Evolutionary conservation across 768 basidiomycete species (phyloP).

Genomic region (Dioszegia crocea): DNA sequence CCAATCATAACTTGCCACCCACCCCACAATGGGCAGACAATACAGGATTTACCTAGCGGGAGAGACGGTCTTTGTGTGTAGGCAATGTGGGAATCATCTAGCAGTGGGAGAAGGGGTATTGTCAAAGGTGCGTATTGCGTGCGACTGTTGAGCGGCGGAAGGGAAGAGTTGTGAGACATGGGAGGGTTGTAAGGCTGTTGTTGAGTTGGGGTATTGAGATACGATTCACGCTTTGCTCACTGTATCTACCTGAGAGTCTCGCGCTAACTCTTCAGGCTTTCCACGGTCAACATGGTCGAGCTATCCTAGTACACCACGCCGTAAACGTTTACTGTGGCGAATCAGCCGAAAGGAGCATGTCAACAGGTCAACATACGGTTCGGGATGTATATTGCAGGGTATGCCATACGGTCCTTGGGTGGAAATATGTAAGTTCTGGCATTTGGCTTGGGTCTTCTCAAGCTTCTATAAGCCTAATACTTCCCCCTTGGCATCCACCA

Average conservation of each 20-base stretch:
- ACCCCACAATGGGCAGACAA: constrained; percentile 33
- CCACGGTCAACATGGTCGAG: constrained; percentile 92
- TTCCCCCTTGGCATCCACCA: too few species aligned
- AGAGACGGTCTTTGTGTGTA: constrained; percentile 43
- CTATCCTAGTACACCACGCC: constrained; percentile 88
- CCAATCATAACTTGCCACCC: background rate
- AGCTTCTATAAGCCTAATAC: too few species aligned
- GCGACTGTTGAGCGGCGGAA: background rate
- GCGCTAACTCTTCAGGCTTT: constrained; percentile 85
- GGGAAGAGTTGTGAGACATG: background rate
- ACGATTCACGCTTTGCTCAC: too few species aligned
- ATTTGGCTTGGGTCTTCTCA: too few species aligned
- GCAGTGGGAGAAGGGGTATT: constrained; percentile 42
- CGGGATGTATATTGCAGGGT: constrained; percentile 92
- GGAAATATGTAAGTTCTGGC: constrained; percentile 98
- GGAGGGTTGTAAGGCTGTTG: too few species aligned
- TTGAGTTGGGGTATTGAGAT: too few species aligned
- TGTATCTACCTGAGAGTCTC: too few species aligned
- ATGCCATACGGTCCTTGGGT: constrained; percentile 79
- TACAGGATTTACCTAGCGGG: constrained; percentile 47
- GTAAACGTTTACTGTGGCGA: constrained; percentile 89
- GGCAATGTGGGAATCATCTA: constrained; percentile 45
- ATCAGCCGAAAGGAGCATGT: constrained; percentile 89
- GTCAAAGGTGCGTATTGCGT: constrained; percentile 27
- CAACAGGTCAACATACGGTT: constrained; percentile 92